Percentiles rank a stretch among this genome's conserved stretches.
These are phyloP conservation scores for Clavispora santaluciae DNA, from an alignment of 805 yeast species.

Conservation along the genomic window DNA sequence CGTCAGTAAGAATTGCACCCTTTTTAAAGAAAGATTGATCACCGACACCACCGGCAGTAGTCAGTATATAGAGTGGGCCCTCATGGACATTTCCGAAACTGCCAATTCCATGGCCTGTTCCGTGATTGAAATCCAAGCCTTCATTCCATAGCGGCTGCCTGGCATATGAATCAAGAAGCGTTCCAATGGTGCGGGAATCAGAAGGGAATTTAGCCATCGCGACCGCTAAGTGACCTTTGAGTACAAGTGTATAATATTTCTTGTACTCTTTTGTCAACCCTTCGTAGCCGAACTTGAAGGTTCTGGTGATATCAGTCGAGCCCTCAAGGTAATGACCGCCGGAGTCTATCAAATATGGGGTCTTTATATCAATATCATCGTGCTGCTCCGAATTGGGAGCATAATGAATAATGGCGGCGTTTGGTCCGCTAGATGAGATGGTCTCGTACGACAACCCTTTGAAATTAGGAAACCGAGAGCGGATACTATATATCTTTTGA, in stretches of 20 bases:
- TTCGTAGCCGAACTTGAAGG: slow-evolving; percentile 56
- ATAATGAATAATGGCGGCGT: slow-evolving; percentile 73
- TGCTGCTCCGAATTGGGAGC: slow-evolving; percentile 59
- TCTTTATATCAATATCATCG: slow-evolving; percentile 57
- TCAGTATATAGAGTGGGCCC: slow-evolving; percentile 82
- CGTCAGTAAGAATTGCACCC: slow-evolving; percentile 83
- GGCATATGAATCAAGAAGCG: slow-evolving; percentile 73
- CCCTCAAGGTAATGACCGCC: slow-evolving; percentile 94
- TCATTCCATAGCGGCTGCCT: slow-evolving; percentile 76
- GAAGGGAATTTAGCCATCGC: slow-evolving; percentile 77
- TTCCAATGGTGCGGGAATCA: slow-evolving; percentile 57
- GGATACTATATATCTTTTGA: slow-evolving; percentile 49
- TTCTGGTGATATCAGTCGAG: slow-evolving; percentile 93
- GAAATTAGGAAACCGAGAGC: slow-evolving; percentile 51
- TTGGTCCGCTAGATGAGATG: slow-evolving; percentile 70
- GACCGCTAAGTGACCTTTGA: slow-evolving; percentile 87
- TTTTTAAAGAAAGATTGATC: slow-evolving; percentile 33
- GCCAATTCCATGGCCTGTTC: slow-evolving; percentile 98
- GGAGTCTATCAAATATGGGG: slow-evolving; percentile 76
- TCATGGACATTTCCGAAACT: slow-evolving; percentile 89
- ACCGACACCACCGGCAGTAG: slow-evolving; percentile 47
- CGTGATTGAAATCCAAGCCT: slow-evolving; percentile 87
- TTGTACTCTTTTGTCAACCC: slow-evolving; percentile 41
- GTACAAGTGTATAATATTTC: slow-evolving; percentile 73
- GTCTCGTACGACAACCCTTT: slow-evolving; percentile 72